phyloP scores from a whole-genome alignment of 371 early-diverging fungal genomes.

The Rhizopus stolonifer region DNA sequence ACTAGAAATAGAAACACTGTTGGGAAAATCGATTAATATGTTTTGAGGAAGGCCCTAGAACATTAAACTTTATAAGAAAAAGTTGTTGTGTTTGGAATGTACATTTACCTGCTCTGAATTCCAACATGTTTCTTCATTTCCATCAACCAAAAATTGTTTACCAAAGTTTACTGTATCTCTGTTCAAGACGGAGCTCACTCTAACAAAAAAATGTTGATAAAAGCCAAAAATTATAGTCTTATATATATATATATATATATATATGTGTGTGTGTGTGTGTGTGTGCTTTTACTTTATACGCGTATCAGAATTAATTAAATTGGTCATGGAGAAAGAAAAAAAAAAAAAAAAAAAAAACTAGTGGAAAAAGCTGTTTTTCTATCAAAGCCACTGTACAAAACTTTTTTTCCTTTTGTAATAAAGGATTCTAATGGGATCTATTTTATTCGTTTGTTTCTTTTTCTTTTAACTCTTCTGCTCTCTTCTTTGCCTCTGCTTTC shows the following conservation, averaged over 20 bases:
- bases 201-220: slow-evolving; percentile 22
- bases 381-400: not conserved
- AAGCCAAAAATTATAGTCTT: not conserved
- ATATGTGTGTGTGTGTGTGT: too few species aligned
- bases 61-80: not conserved
- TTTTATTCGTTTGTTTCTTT: not conserved
- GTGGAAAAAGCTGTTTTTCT: not conserved
- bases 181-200: slow-evolving; percentile 90
- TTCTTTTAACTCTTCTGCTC: slow-evolving; percentile 25
- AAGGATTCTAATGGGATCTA: too few species aligned
- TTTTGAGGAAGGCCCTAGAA: slow-evolving; percentile 78
- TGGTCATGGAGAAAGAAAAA: slow-evolving; percentile 33
- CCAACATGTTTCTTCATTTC: slow-evolving; percentile 88
- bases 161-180: slow-evolving; percentile 77
- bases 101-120: slow-evolving; percentile 81
- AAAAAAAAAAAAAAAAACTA: not conserved
- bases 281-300: slow-evolving; percentile 62
- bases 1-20: slow-evolving; percentile 41
- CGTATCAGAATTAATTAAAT: slow-evolving; percentile 51
- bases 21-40: slow-evolving; percentile 72
- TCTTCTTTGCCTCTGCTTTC: slow-evolving; percentile 29
- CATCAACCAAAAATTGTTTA: slow-evolving; percentile 80
- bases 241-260: not conserved
- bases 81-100: not conserved
- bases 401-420: too few species aligned